Base-by-base conservation (phyloP, 2,329 filamentous ascomycete species). In the Fusarium sp. region DNA sequence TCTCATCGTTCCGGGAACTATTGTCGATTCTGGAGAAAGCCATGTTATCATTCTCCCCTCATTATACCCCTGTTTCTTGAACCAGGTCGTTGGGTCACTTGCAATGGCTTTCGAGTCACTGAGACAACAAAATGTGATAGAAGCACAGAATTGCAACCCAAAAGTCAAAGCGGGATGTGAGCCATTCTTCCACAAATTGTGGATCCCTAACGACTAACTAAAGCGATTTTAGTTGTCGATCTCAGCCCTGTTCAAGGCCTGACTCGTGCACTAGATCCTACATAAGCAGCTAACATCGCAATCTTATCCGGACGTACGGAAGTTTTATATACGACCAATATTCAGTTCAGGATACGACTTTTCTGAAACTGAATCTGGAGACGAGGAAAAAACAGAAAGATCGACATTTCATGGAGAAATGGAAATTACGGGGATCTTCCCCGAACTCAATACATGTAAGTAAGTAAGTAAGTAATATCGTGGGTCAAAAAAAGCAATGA, bases 141-240 rank as follows among this genome's bases (percentile, higher is more conserved):
- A 63, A 40, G 10, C 19, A 40, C 33, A 58, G 50, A 60, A 49
- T 33, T 63, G 43, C 28, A 63, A 47, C 60, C 44, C 32, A 23
- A 53, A 21, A 64, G 44, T 28, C 38, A 40, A 53, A 28, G 32
- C 58, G 30, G 25, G 33, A 62, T 37, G 38, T 44, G 46, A 61
- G 25, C 57, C 44, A 43, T 44, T 59, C 33, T 63, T 25, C 60
- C 60, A 30, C 23, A n/a, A 23, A 35, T 32, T 43, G 59, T 30
- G 59, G 37, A 21, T 19, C 10, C 38, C 28, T 15, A 33, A 19
- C 28, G 38, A 46, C 54, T 33, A 28, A 10, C 56, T 50, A 59
- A 37, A 28, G 49, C 21, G 47, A 61, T 30, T 37, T 64, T 64
- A 64, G 37, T 49, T 35, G 57, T 62, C 30, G 57, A 64, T 64